phyloP scores from a whole-genome alignment of 108 stramenopile genomes.

The Pseudonitzschia multiseries region DNA sequence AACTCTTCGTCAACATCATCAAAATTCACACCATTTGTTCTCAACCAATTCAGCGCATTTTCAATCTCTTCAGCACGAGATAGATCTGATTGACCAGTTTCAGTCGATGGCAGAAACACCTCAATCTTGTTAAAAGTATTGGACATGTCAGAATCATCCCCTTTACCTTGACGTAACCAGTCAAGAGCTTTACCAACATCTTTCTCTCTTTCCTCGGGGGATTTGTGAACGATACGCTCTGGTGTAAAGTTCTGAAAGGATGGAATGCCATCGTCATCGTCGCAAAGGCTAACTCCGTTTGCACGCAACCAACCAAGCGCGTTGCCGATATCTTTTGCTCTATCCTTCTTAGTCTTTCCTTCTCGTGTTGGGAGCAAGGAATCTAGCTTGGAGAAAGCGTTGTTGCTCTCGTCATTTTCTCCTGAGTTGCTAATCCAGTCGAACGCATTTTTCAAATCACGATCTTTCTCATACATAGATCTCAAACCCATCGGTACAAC shows the following conservation, averaged over 20 bases:
- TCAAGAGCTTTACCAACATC: conserved; percentile 39
- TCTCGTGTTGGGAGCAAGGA: conserved; percentile 16
- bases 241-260: conserved; percentile 15
- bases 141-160: conserved; percentile 34
- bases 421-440: conserved; percentile 27
- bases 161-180: conserved; percentile 28
- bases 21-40: neutral
- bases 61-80: conserved; percentile 25
- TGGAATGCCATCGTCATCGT: conserved; percentile 11
- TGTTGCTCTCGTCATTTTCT: conserved; percentile 8
- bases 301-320: conserved; percentile 22
- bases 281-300: conserved; percentile 20
- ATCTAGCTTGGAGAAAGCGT: conserved; percentile 30
- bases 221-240: conserved; percentile 7
- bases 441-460: conserved; percentile 38
- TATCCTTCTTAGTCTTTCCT: conserved; percentile 21
- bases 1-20: conserved; percentile 15
- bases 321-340: conserved; percentile 28
- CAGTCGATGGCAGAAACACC: conserved; percentile 19
- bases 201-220: conserved; percentile 25
- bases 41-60: conserved; percentile 38
- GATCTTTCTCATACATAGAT: conserved; percentile 18
- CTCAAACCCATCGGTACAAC: conserved; percentile 21
- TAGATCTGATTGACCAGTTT: conserved; percentile 18
- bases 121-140: conserved; percentile 22